Evolutionary conservation across 2,329 filamentous ascomycete species (phyloP).

Genomic region (Thielaviopsis populi): DNA sequence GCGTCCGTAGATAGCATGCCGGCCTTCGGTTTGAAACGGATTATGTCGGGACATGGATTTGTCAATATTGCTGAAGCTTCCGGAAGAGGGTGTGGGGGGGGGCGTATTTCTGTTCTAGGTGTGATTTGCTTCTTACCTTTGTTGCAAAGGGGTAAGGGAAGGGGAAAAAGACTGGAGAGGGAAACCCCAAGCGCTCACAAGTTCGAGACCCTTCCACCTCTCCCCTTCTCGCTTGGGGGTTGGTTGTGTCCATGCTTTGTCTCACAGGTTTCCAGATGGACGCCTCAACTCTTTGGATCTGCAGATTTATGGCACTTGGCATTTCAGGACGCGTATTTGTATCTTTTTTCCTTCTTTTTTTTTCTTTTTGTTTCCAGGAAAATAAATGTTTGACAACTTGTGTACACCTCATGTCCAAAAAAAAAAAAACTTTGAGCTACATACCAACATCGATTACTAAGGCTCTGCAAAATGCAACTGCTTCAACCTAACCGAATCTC

Average conservation of each 20-base stretch:
- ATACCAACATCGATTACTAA: background rate
- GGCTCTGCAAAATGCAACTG: background rate
- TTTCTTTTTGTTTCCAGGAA: background rate
- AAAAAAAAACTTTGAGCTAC: too few species aligned
- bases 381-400: too few species aligned
- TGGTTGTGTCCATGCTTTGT: background rate
- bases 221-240: background rate
- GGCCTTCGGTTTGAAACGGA: background rate
- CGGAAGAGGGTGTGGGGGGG: background rate
- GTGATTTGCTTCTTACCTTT: background rate
- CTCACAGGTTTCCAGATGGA: background rate
- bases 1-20: background rate
- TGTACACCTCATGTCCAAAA: too few species aligned
- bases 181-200: slow-evolving; percentile 1
- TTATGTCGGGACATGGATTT: slow-evolving; percentile 1
- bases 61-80: background rate
- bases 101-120: background rate
- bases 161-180: background rate
- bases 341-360: background rate
- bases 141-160: background rate
- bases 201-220: background rate
- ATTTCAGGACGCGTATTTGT: background rate
- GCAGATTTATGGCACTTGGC: slow-evolving; percentile 1
- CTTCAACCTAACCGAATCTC: background rate
- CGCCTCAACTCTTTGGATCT: background rate